These are phyloP conservation scores for Cordyceps farinosa DNA, from an alignment of 2,329 filamentous ascomycete genomes.

Conservation along the genomic window DNA sequence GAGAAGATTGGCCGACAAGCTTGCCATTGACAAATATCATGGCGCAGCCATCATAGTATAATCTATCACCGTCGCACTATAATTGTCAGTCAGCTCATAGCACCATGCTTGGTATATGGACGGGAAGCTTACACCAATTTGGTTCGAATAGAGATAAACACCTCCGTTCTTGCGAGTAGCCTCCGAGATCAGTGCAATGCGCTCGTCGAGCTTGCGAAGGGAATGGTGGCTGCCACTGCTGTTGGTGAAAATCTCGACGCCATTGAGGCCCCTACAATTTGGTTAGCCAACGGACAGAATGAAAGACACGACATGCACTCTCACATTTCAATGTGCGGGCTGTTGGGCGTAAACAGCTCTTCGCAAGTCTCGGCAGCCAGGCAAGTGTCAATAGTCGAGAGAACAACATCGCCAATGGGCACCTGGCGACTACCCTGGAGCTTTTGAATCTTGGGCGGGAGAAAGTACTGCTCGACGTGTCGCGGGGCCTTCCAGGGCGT, in stretches of 20 bases:
- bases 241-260: constrained; percentile 71
- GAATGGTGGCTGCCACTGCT: constrained; percentile 62
- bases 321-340: constrained; percentile 51
- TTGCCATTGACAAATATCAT: constrained; percentile 63
- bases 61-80: constrained; percentile 44
- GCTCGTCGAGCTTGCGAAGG: constrained; percentile 58
- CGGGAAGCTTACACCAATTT: background rate
- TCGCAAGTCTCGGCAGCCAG: constrained; percentile 41
- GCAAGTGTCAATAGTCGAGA: constrained; percentile 38
- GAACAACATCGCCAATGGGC: constrained; percentile 39
- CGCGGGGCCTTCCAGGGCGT: constrained; percentile 37
- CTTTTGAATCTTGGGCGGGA: constrained; percentile 30
- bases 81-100: background rate
- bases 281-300: constrained; percentile 17
- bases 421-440: constrained; percentile 34
- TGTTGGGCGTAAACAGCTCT: constrained; percentile 31
- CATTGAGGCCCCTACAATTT: constrained; percentile 51
- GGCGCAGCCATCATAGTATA: constrained; percentile 58
- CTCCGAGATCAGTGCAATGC: constrained; percentile 62
- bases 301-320: background rate
- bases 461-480: constrained; percentile 36
- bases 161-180: constrained; percentile 61
- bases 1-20: constrained; percentile 59
- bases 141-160: constrained; percentile 47
- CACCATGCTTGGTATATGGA: background rate